A percentile compares a stretch with the other conserved stretches of the same genome.
phyloP scores from a whole-genome alignment of 176 grass and related monocot genomes.

The Eragrostis nindensis region DNA sequence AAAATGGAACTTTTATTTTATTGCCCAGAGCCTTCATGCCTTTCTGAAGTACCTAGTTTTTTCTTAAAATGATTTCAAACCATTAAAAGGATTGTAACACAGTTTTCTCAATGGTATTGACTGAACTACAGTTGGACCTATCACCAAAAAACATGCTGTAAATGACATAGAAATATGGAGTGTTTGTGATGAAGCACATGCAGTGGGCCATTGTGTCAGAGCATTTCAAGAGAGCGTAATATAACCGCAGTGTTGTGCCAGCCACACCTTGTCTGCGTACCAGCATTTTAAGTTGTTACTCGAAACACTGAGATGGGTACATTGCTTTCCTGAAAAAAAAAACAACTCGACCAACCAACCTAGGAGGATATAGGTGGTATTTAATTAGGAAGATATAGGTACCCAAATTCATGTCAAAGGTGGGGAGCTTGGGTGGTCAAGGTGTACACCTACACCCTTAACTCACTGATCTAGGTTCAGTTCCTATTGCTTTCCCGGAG shows the following conservation, averaged over 20 bases:
- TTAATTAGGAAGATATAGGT: too few species aligned
- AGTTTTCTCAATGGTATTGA: not conserved
- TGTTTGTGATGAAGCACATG: not conserved
- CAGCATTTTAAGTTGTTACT: not conserved
- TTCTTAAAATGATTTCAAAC: not conserved
- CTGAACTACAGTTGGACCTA: not conserved
- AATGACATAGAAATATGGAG: constrained; percentile 1
- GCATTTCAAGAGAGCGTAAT: not conserved
- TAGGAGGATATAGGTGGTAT: too few species aligned
- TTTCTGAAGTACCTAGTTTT: not conserved
- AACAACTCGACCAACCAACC: too few species aligned
- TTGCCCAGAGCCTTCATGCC: not conserved
- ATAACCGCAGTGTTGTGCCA: not conserved
- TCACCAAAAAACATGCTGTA: not conserved
- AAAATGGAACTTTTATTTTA: not conserved
- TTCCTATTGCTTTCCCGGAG: not conserved
- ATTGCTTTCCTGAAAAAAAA: not conserved
- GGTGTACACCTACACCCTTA: too few species aligned
- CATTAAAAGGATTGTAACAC: not conserved
- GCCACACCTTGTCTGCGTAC: not conserved
- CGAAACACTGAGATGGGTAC: constrained; percentile 3
- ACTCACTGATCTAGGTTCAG: not conserved
- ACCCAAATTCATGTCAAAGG: too few species aligned
- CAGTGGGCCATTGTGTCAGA: not conserved
- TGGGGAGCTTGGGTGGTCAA: too few species aligned